phyloP scores from a whole-genome alignment of 2,329 filamentous ascomycete species.

The Diaporthe amygdali region DNA sequence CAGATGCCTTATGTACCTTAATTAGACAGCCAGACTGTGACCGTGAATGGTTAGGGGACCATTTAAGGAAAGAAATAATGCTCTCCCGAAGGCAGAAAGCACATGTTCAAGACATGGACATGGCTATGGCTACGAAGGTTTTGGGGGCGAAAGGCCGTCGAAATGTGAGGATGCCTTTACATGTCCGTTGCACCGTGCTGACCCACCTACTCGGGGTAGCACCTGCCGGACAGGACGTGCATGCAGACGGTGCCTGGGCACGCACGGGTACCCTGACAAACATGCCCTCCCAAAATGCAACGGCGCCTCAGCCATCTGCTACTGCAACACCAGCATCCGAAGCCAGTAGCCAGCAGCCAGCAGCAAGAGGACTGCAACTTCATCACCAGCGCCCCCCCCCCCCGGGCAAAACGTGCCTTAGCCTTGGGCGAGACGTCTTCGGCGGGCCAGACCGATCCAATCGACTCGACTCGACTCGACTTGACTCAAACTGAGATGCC shows the following conservation, averaged over 20 bases:
- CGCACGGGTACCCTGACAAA: not conserved
- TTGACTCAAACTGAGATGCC: not conserved
- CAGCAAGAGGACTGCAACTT: not conserved
- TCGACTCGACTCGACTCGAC: not conserved
- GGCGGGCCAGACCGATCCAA: conserved; percentile 14
- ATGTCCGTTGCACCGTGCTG: not conserved
- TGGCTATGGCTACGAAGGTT: too few species aligned
- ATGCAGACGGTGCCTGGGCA: not conserved
- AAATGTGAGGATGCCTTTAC: not conserved
- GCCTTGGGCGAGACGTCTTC: not conserved
- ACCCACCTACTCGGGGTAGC: not conserved
- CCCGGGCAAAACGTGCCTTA: conserved; percentile 17
- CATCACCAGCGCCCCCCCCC: conserved; percentile 9
- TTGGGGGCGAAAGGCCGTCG: not conserved
- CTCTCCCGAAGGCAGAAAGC: too few species aligned
- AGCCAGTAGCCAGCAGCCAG: not conserved
- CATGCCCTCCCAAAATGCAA: conserved; percentile 2
- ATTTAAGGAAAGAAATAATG: too few species aligned
- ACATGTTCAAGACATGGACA: too few species aligned
- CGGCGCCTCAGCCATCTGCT: conserved; percentile 15
- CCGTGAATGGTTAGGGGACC: too few species aligned
- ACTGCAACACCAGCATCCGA: not conserved
- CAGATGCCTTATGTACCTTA: too few species aligned
- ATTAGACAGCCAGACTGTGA: too few species aligned
- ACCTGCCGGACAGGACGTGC: not conserved